These are phyloP conservation scores for Aristolochia fimbriata DNA, from an alignment of 164 flowering plant genomes.

Conservation along the genomic window DNA sequence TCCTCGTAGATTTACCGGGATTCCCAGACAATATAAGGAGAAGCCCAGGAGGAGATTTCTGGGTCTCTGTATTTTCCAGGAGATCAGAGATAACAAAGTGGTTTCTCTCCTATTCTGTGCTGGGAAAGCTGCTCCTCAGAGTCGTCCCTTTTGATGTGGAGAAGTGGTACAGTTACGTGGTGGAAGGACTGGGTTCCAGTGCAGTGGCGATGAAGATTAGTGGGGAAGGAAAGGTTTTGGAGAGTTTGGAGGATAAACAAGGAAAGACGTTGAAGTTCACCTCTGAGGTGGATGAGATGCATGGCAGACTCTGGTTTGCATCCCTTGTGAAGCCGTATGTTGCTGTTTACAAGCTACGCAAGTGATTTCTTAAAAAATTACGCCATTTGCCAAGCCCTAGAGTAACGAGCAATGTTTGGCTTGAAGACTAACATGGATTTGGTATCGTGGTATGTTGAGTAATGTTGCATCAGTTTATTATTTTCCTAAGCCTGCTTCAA, in stretches of 20 bases:
- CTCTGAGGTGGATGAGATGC: slow-evolving; percentile 1
- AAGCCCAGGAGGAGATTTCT: slow-evolving; percentile 18
- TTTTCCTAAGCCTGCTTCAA: too few species aligned
- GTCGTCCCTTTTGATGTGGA: not conserved
- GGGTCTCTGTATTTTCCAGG: slow-evolving; percentile 11
- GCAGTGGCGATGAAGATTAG: slow-evolving; percentile 6
- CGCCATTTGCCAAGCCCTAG: too few species aligned
- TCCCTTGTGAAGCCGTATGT: slow-evolving; percentile 11
- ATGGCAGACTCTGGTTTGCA: slow-evolving; percentile 11
- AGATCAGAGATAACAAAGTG: not conserved
- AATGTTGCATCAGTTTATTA: too few species aligned
- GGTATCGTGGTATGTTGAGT: too few species aligned
- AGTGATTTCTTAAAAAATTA: slow-evolving; percentile 4
- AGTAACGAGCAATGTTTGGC: too few species aligned
- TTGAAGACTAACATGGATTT: too few species aligned
- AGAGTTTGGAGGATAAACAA: slow-evolving; percentile 8
- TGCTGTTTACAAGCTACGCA: slow-evolving; percentile 11
- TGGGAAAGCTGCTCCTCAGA: not conserved
- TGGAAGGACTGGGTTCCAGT: not conserved
- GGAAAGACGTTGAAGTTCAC: slow-evolving; percentile 3
- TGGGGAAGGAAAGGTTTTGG: slow-evolving; percentile 8
- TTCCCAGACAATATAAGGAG: slow-evolving; percentile 22
- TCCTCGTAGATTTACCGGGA: slow-evolving; percentile 12
- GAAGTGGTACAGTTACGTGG: not conserved
- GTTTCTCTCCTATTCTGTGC: not conserved